Evolutionary conservation across 176 grass and related monocot species (phyloP).

Genomic region (Cenchrus americanus): DNA sequence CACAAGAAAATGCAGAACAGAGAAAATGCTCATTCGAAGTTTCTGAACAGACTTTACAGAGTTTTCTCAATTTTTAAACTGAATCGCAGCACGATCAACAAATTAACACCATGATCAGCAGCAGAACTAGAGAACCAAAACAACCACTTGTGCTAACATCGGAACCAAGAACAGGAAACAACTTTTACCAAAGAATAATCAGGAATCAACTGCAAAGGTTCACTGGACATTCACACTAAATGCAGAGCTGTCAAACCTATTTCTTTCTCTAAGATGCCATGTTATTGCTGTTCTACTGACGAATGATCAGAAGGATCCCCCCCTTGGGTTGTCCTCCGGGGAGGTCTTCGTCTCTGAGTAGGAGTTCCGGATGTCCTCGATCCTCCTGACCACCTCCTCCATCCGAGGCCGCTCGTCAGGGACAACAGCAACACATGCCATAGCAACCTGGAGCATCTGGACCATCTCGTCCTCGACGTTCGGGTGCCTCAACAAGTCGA

Average conservation of each 20-base stretch:
- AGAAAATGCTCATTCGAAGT: slow-evolving; percentile 9
- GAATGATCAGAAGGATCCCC: slow-evolving; percentile 18
- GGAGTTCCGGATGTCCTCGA: slow-evolving; percentile 63
- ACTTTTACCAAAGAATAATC: slow-evolving; percentile 38
- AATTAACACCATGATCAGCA: slow-evolving; percentile 27
- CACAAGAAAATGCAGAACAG: not conserved
- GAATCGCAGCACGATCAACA: not conserved
- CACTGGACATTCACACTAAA: slow-evolving; percentile 24
- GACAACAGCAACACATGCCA: slow-evolving; percentile 71
- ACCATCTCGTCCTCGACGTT: slow-evolving; percentile 96
- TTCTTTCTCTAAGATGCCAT: slow-evolving; percentile 5
- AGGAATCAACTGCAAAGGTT: slow-evolving; percentile 28
- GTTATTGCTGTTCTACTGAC: not conserved
- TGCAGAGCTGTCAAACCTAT: slow-evolving; percentile 14
- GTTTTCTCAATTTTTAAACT: not conserved
- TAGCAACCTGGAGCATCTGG: slow-evolving; percentile 82
- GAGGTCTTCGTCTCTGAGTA: slow-evolving; percentile 38
- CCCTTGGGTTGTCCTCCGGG: slow-evolving; percentile 44
- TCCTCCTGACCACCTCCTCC: slow-evolving; percentile 69
- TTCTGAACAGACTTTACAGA: slow-evolving; percentile 17
- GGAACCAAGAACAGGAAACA: slow-evolving; percentile 17
- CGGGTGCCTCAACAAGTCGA: slow-evolving; percentile 67
- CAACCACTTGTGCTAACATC: not conserved
- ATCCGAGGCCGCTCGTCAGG: slow-evolving; percentile 75
- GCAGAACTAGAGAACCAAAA: slow-evolving; percentile 12